Evolutionary conservation across 257 asterid species (phyloP), one percentile per base, ranked within the genome.

Genomic region (Penstemon newberryi): DNA sequence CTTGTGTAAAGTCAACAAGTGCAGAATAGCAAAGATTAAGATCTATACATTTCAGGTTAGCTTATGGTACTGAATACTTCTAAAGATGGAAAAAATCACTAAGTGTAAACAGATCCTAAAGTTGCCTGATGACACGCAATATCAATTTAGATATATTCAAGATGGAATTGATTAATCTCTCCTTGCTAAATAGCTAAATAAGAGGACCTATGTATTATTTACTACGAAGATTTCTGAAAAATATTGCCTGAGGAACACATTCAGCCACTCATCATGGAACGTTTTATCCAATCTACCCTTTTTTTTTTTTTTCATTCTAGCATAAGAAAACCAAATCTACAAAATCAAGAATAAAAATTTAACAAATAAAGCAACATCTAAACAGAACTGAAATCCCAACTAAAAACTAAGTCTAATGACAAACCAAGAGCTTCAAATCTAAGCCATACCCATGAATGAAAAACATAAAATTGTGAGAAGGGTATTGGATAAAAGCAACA

Each of bases 291-390:
- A 11, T 9, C 6, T 0, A 18, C 43, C 12, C 40, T 18, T 9
- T 0, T 44, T 37, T 5, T 43, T 25, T 9, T 8, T 60, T 54
- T 55, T 5, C 59, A 33, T n/a, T 52, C 47, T 56, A 15, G 44
- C 46, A 59, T 43, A 41, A 57, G 5, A 56, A 74, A 12, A 39
- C 43, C n/a, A 43, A 62, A 55, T 1, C 67, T 12, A 37, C 8
- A 46, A 60, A 25, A 8, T 13, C 46, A 53, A 60, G 39, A 66
- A 19, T 9, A 25, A 25, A 25, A 25, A 25, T 15, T 15, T 15
- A 15, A 15, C 18, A 25, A 25, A 1, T 1, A 1, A 25, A 25
- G 33, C 33, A 7, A 55, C 40, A 33, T 10, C 9, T 25, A 25
- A 1, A 56, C 19, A 54, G 5, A 2, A 54, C 5, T 4, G 3